Percentiles rank a stretch among this genome's conserved stretches.
Evolutionary conservation across 495 filamentous ascomycete genomes (phyloP).

Genomic region (Aspergillus incahuasiensis): DNA sequence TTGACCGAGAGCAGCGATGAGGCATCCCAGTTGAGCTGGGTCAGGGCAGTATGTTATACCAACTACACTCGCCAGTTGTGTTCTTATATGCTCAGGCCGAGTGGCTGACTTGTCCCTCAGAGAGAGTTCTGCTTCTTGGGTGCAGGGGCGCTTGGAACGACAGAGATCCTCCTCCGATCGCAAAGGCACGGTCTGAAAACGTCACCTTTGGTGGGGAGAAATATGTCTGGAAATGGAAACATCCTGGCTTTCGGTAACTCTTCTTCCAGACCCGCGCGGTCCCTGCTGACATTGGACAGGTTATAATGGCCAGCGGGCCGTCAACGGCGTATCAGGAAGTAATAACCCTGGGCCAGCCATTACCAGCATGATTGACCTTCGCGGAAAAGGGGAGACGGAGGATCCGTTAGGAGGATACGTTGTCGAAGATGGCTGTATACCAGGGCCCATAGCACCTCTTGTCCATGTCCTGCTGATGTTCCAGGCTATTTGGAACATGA

Average conservation of each 20-base stretch:
- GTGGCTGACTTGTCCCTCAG: not conserved
- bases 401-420: conserved; percentile 60
- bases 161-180: conserved; percentile 63
- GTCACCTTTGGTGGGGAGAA: conserved; percentile 54
- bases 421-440: conserved; percentile 61
- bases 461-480: conserved; percentile 54
- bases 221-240: conserved; percentile 67
- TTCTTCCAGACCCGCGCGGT: not conserved
- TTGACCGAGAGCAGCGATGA: conserved; percentile 54
- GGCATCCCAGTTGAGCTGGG: conserved; percentile 65
- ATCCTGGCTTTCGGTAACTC: conserved; percentile 56
- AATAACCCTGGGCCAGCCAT: conserved; percentile 55
- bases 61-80: too few species aligned
- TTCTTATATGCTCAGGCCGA: too few species aligned
- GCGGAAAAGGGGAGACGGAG: conserved; percentile 23
- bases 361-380: conserved; percentile 55
- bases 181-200: conserved; percentile 53
- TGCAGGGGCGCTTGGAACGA: conserved; percentile 53
- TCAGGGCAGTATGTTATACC: conserved; percentile 53
- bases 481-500: conserved; percentile 10
- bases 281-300: conserved; percentile 20
- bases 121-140: conserved; percentile 14
- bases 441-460: conserved; percentile 49
- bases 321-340: conserved; percentile 52
- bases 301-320: conserved; percentile 52